These are phyloP conservation scores for Pascua guehoae DNA, from an alignment of 1,284 basidiomycete genomes.

Conservation along the genomic window DNA sequence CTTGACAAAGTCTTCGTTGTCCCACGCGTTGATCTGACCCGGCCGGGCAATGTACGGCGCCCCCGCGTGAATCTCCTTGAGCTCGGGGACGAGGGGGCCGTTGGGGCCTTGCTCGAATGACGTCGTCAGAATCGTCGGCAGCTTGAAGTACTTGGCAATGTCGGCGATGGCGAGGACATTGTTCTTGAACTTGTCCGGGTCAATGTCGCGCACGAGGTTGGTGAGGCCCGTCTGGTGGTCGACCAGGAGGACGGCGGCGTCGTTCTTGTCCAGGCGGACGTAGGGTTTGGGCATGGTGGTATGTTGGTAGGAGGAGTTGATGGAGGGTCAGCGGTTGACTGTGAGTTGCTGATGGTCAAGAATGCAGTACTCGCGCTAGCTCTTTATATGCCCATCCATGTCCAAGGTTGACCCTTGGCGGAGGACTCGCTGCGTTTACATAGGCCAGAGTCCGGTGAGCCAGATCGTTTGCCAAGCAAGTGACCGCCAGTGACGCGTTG, in stretches of 20 bases:
- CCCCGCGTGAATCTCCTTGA: not conserved
- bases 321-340: no score
- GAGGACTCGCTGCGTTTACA: no score
- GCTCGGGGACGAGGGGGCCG: slow-evolving; percentile 13
- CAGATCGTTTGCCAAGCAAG: no score
- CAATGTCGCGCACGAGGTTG: slow-evolving; percentile 12
- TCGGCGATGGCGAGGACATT: slow-evolving; percentile 12
- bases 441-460: no score
- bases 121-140: slow-evolving; percentile 9
- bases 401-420: no score
- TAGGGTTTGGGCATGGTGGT: slow-evolving; percentile 2
- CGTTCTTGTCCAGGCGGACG: slow-evolving; percentile 10
- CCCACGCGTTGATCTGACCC: slow-evolving; percentile 17
- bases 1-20: slow-evolving; percentile 13
- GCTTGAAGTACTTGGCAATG: slow-evolving; percentile 9
- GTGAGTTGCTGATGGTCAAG: no score
- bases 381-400: no score
- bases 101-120: slow-evolving; percentile 14
- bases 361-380: no score
- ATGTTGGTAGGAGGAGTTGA: no score
- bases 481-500: no score
- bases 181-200: slow-evolving; percentile 6
- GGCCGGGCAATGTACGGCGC: slow-evolving; percentile 7
- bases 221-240: slow-evolving; percentile 15
- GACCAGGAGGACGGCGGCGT: slow-evolving; percentile 10